Evolutionary conservation across 2,329 filamentous ascomycete genomes (phyloP), one percentile per base, ranked within the genome.

Genomic region (Drechslerella stenobrocha): DNA sequence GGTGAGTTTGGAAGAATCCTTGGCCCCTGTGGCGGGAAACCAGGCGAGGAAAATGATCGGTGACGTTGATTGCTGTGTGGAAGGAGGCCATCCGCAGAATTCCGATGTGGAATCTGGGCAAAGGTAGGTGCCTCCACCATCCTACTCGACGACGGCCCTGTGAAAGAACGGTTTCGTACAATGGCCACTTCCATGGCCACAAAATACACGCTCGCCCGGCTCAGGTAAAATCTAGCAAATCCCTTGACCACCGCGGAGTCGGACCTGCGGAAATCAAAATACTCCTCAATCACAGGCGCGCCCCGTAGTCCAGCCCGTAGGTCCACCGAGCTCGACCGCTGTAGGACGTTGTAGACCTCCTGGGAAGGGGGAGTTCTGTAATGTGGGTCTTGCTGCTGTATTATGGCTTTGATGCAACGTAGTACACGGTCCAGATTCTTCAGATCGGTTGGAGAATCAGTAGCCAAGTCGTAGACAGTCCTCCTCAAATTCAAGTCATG

Each of bases 321-420:
- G 35, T 66, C 61, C 26, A 59, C 42, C 44, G 61, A 66, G n/a
- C 52, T 66, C 48, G 61, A 66, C 24, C 61, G 55, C 15, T 66
- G 61, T 53, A 66, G 52, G 30, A 66, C 61, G 48, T 66, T 66
- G 53, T 66, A 66, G 53, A 66, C 61, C 23, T 66, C 61, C 44
- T 66, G 61, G 24, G 61, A 58, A 3, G 61, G 40, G 23, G 61
- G 61, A 1, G 61, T 66, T 51, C 61, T 52, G 45, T 66, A 66
- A 37, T 66, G 61, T 15, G 61, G 61, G 22, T 66, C 61, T 23
- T 66, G 52, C 52, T 59, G 61, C 35, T 66, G 61, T 66, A 66
- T 66, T 66, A 66, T 66, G 24, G 53, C 61, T 35, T 32, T 66
- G 42, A 66, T 66, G 61, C 61, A 66, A 58, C 61, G 61, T 53